These are phyloP conservation scores for Warburgia ugandensis DNA, from an alignment of 164 flowering plant genomes.

Conservation along the genomic window DNA sequence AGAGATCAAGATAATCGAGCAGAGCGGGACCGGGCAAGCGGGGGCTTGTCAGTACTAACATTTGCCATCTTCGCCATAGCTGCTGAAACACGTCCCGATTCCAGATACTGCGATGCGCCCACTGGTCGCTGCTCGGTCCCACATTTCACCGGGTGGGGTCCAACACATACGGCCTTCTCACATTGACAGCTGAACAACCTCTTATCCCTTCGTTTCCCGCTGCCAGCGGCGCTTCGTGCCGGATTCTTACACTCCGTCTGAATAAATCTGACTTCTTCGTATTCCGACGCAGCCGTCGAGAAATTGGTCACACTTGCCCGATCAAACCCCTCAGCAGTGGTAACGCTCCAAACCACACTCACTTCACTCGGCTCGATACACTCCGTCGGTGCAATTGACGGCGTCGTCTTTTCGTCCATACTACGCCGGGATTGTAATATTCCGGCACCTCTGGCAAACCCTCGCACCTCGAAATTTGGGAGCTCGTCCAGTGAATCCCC, in stretches of 20 bases:
- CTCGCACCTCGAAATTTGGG: slow-evolving; percentile 4
- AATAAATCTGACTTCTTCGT: slow-evolving; percentile 12
- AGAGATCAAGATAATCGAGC: slow-evolving; percentile 24
- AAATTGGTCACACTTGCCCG: slow-evolving; percentile 39
- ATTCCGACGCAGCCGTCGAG: slow-evolving; percentile 35
- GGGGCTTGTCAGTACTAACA: slow-evolving; percentile 14
- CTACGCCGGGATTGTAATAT: slow-evolving; percentile 16
- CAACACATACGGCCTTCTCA: slow-evolving; percentile 83
- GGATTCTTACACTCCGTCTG: slow-evolving; percentile 1
- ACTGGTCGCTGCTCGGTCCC: slow-evolving; percentile 11
- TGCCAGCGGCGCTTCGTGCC: slow-evolving; percentile 5
- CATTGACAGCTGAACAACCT: slow-evolving; percentile 59
- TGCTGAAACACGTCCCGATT: background rate
- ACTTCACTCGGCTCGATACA: slow-evolving; percentile 87
- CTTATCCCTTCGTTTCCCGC: slow-evolving; percentile 11
- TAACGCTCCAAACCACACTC: slow-evolving; percentile 88
- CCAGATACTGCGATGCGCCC: background rate
- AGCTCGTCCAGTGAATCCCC: slow-evolving; percentile 10
- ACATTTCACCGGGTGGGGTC: slow-evolving; percentile 42
- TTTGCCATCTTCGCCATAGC: slow-evolving; percentile 6
- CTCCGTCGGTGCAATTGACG: slow-evolving; percentile 41
- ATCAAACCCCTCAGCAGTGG: slow-evolving; percentile 80
- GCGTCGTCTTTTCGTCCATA: slow-evolving; percentile 35
- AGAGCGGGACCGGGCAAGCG: slow-evolving; percentile 22
- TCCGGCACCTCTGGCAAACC: background rate